These are phyloP conservation scores for Dentipellis fragilis DNA, from an alignment of 768 basidiomycete genomes.

Conservation along the genomic window DNA sequence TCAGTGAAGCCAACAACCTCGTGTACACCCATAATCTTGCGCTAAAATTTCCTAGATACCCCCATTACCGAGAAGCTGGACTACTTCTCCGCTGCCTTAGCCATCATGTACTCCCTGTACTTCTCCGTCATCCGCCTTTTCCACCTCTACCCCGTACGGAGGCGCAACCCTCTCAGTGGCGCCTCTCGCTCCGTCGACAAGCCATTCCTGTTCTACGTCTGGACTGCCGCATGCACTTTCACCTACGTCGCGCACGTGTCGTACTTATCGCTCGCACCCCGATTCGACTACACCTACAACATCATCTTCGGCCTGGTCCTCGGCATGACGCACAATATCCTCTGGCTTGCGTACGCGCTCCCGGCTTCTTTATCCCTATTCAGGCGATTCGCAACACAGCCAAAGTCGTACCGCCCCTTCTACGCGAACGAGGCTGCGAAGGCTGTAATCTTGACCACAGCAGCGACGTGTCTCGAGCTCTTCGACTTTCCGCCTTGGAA, in stretches of 20 bases:
- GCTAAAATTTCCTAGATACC: constrained; percentile 40
- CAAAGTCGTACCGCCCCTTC: constrained; percentile 48
- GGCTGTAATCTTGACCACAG: constrained; percentile 62
- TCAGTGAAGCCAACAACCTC: constrained; percentile 22
- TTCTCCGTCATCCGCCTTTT: constrained; percentile 67
- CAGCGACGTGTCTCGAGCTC: constrained; percentile 72
- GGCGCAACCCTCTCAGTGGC: constrained; percentile 6
- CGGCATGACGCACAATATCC: constrained; percentile 66
- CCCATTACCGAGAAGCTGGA: constrained; percentile 83
- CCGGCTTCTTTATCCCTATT: constrained; percentile 37
- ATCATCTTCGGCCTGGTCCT: constrained; percentile 72
- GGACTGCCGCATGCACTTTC: constrained; percentile 44
- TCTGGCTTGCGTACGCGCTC: constrained; percentile 73
- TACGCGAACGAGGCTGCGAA: constrained; percentile 44
- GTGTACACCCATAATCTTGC: constrained; percentile 1
- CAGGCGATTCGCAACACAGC: constrained; percentile 42
- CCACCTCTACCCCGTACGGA: constrained; percentile 49
- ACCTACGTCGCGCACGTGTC: constrained; percentile 62
- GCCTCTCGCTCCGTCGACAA: constrained; percentile 7
- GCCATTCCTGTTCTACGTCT: constrained; percentile 18
- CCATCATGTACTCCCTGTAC: constrained; percentile 76
- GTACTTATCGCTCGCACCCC: constrained; percentile 65
- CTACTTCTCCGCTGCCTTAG: constrained; percentile 88
- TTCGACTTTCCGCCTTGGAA: constrained; percentile 82
- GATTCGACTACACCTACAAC: constrained; percentile 93